Base-by-base conservation (phyloP, 176 grass and related monocot species). In the Avena insularis region DNA sequence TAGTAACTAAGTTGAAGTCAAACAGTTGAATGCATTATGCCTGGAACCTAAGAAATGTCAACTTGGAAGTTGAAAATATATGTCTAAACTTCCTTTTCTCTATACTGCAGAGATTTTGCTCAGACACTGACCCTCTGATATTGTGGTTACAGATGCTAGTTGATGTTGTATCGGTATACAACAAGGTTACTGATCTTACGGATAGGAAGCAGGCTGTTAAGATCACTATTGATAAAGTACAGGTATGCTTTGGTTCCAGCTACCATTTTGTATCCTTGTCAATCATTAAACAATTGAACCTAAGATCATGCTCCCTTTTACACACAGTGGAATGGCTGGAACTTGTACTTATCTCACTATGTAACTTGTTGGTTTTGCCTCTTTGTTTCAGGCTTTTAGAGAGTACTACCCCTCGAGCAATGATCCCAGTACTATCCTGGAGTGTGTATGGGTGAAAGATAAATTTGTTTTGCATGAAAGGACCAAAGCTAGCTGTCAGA, bases 161-260 rank as follows among this genome's bases (percentile, higher is more conserved):
- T 35, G 94, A 99, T 78, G 91, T 91, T 75, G 94, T 94, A 53
- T 88, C 76, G 57, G 4, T 94, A 58, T 99, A 91, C 84, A 99
- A 93, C 76, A 96, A 94, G 87, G 87, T 93, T 73, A 91, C 92
- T 20, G 71, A 87, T 85, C 91, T 99, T 64, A 94, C 83, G 12
- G 89, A 88, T 69, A 94, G 53, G 71, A 99, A 96, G 76, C 94
- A 93, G 85, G 87, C 85, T 76, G 87, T 99, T 75, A 99, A 88
- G 69, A 88, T 99, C 86, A 88, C 87, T 79, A 79, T 93, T 51
- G 83, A 86, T 91, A 91, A 91, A 78, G 79, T 90, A 58, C 90
- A 94, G 94, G 94, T 94, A 2, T 81, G 60, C 85, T 85, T 95
- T 83, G 29, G 20, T 87, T 82, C 47, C 20, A 19, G 19, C 25